phyloP scores from a whole-genome alignment of 2,329 filamentous ascomycete genomes.

The Aquanectria penicillioides region DNA sequence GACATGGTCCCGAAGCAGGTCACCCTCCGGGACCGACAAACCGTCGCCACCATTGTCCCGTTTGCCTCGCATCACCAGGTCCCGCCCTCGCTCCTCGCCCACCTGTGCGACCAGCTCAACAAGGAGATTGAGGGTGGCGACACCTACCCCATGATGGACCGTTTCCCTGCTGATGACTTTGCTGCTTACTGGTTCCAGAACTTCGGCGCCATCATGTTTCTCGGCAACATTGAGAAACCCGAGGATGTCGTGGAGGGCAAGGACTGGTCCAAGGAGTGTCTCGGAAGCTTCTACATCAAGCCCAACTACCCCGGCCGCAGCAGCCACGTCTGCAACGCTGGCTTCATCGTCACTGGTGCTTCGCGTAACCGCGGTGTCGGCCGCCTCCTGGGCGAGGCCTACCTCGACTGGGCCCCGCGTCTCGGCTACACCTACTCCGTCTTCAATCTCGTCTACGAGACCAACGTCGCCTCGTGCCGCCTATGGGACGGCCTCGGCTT shows the following conservation, averaged over 20 bases:
- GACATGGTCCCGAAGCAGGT: constrained; percentile 80
- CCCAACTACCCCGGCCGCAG: constrained; percentile 92
- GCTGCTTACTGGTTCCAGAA: constrained; percentile 90
- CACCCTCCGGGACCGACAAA: constrained; percentile 84
- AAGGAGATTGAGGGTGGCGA: constrained; percentile 92
- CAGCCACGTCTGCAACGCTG: constrained; percentile 90
- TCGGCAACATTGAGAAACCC: constrained; percentile 75
- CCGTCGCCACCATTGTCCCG: constrained; percentile 83
- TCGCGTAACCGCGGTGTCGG: constrained; percentile 79
- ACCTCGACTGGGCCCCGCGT: constrained; percentile 81
- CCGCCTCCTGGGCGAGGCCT: constrained; percentile 79
- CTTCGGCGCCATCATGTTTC: constrained; percentile 87
- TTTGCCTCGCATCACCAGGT: constrained; percentile 81
- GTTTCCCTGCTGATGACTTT: constrained; percentile 79
- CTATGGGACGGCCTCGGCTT: constrained; percentile 95
- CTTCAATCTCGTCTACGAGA: constrained; percentile 95
- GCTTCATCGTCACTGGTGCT: constrained; percentile 79
- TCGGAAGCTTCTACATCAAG: constrained; percentile 94
- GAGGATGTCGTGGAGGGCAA: constrained; percentile 67
- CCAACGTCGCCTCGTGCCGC: constrained; percentile 87
- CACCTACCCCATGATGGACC: constrained; percentile 88
- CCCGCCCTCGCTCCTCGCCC: constrained; percentile 77
- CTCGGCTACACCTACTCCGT: constrained; percentile 91
- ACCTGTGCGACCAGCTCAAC: constrained; percentile 85
- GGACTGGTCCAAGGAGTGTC: constrained; percentile 83